Evolutionary conservation across 1,139 yeast species (phyloP).

Genomic region (Petasospora fabianii): DNA sequence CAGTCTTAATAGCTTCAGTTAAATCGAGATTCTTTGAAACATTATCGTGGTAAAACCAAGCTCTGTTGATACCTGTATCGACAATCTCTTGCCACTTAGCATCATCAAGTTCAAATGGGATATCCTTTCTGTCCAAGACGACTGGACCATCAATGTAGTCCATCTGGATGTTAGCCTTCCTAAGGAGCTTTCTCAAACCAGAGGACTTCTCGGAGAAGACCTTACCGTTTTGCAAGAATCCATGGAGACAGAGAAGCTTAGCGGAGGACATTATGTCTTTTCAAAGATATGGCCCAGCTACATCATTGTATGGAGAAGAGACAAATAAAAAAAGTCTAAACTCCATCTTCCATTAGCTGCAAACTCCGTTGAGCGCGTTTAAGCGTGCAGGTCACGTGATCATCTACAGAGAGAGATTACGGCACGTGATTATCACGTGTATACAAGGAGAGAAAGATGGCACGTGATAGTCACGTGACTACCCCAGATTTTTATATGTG

Average conservation of each 20-base stretch:
- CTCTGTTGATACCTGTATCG: constrained; percentile 49
- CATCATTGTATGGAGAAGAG: too few species aligned
- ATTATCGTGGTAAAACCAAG: constrained; percentile 54
- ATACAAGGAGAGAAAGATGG: too few species aligned
- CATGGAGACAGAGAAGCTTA: constrained; percentile 51
- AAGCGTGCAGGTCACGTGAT: too few species aligned
- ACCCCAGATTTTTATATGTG: constrained; percentile 11
- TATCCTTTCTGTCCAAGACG: constrained; percentile 57
- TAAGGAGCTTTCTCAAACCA: constrained; percentile 68
- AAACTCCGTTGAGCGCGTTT: constrained; percentile 9
- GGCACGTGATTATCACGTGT: not conserved
- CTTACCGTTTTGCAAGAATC: constrained; percentile 67
- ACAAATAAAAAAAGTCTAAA: constrained; percentile 4
- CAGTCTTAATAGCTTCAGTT: constrained; percentile 44
- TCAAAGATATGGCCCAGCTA: not conserved
- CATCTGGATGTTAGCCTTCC: constrained; percentile 64
- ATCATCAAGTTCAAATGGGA: constrained; percentile 57
- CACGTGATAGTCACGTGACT: constrained; percentile 2
- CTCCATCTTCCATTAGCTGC: constrained; percentile 3
- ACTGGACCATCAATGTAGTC: constrained; percentile 79
- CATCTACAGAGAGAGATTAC: not conserved
- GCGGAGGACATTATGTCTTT: constrained; percentile 8
- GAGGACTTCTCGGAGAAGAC: constrained; percentile 76
- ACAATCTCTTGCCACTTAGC: constrained; percentile 42
- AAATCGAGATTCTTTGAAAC: constrained; percentile 37